These are phyloP conservation scores for Mycosphaerella arachidis DNA, from an alignment of 2,329 filamentous ascomycete genomes.

Conservation along the genomic window DNA sequence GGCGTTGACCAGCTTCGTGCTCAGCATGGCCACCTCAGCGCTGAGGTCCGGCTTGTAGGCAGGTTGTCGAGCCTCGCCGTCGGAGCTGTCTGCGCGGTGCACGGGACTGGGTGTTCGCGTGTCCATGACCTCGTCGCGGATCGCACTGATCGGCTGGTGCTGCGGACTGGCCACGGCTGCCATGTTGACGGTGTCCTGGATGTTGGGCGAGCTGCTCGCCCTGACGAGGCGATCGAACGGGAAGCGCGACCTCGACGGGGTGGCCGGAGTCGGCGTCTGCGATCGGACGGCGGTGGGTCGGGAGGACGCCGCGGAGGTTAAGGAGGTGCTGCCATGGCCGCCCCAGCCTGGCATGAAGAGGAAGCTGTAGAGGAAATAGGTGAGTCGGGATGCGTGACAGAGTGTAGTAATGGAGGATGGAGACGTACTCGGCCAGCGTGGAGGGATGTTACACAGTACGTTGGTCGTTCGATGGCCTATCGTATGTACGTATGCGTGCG, in stretches of 20 bases:
- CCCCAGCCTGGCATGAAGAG: slow-evolving; percentile 13
- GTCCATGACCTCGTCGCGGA: slow-evolving; percentile 33
- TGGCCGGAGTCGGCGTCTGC: slow-evolving; percentile 8
- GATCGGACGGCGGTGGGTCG: slow-evolving; percentile 8
- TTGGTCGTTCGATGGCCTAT: not conserved
- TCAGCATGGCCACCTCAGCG: slow-evolving; percentile 80
- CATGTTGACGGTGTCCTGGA: slow-evolving; percentile 15
- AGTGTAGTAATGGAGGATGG: not conserved
- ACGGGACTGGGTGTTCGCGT: slow-evolving; percentile 38
- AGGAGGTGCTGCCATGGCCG: slow-evolving; percentile 6
- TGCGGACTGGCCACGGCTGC: slow-evolving; percentile 19
- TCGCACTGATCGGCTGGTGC: slow-evolving; percentile 6
- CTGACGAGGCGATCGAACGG: slow-evolving; percentile 21
- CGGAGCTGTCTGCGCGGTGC: slow-evolving; percentile 26
- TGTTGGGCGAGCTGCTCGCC: slow-evolving; percentile 21
- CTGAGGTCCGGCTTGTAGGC: slow-evolving; percentile 56
- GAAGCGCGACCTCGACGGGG: slow-evolving; percentile 13
- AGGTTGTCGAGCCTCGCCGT: slow-evolving; percentile 36
- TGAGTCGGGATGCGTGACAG: not conserved
- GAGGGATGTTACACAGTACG: not conserved
- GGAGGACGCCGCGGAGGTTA: not conserved
- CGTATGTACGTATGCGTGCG: not conserved
- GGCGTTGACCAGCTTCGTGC: slow-evolving; percentile 92
- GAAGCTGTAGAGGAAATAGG: slow-evolving; percentile 5
- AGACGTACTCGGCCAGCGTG: slow-evolving; percentile 16